Conservation (phyloP, 169 alveolate genomes). For the Plasmodium cynomolgi region DNA sequence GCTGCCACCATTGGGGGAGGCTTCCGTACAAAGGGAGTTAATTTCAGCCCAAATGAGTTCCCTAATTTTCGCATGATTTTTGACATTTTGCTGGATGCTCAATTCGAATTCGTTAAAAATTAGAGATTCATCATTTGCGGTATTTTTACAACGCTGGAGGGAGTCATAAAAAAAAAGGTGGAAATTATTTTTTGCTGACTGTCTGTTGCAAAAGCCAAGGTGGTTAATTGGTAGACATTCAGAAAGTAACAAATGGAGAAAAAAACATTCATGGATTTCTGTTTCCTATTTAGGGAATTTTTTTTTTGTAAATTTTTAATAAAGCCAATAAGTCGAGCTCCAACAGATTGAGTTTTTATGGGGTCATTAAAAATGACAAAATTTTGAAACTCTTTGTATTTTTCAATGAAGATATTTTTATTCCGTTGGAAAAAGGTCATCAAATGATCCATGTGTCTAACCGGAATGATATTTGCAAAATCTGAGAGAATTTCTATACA, state of each 20-base stretch:
- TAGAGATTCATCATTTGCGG: not conserved
- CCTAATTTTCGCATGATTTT: slow-evolving; percentile 14
- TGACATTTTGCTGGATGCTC: slow-evolving; percentile 20
- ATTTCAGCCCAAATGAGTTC: slow-evolving; percentile 14
- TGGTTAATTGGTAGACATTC: slow-evolving; percentile 56
- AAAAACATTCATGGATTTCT: slow-evolving; percentile 6
- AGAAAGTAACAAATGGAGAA: slow-evolving; percentile 26
- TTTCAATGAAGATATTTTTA: slow-evolving; percentile 41
- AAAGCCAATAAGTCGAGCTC: slow-evolving; percentile 64
- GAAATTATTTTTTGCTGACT: slow-evolving; percentile 44
- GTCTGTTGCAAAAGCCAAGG: slow-evolving; percentile 62
- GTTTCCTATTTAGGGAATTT: slow-evolving; percentile 6
- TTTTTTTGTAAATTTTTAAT: slow-evolving; percentile 54
- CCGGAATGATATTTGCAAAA: slow-evolving; percentile 27
- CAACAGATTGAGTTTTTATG: slow-evolving; percentile 45
- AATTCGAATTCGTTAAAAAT: slow-evolving; percentile 7
- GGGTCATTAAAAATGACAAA: slow-evolving; percentile 40
- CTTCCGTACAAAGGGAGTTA: not conserved
- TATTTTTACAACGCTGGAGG: not conserved
- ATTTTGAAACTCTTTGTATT: slow-evolving; percentile 60
- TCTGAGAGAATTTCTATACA: slow-evolving; percentile 33
- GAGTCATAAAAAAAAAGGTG: slow-evolving; percentile 34
- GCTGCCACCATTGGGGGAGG: not conserved
- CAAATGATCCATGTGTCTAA: not conserved
- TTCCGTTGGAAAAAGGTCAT: slow-evolving; percentile 4